A percentile compares a stretch with the other conserved stretches of the same genome.
These are phyloP conservation scores for Staphylotrichum tortipilum DNA, from an alignment of 495 filamentous ascomycete genomes.

Conservation along the genomic window DNA sequence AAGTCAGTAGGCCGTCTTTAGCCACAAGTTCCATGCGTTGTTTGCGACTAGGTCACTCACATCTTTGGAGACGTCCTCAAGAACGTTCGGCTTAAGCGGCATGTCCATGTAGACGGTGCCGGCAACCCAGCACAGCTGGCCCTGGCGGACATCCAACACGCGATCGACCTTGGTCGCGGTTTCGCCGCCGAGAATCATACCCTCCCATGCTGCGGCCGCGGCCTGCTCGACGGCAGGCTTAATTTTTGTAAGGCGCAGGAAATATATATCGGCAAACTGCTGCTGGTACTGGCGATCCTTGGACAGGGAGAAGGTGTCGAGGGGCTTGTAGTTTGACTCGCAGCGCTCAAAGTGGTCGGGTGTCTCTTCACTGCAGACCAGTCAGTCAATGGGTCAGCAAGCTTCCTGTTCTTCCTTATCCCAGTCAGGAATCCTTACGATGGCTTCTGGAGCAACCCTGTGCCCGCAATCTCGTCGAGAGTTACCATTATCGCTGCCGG, in stretches of 20 bases:
- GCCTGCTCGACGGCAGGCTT: constrained; percentile 73
- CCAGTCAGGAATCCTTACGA: constrained; percentile 11
- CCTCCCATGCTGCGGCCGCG: constrained; percentile 68
- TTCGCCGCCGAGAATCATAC: constrained; percentile 71
- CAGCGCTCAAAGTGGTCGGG: constrained; percentile 33
- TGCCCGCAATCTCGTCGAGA: constrained; percentile 22
- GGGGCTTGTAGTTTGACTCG: constrained; percentile 62
- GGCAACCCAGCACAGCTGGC: constrained; percentile 88
- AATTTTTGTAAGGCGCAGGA: constrained; percentile 77
- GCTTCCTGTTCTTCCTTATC: not conserved
- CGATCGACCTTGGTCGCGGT: constrained; percentile 64
- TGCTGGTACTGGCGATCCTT: constrained; percentile 76
- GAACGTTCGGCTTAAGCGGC: constrained; percentile 91
- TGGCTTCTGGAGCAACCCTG: constrained; percentile 24
- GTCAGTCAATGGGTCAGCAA: not conserved
- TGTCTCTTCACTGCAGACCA: constrained; percentile 30
- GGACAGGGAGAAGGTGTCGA: constrained; percentile 62
- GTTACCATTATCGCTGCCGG: constrained; percentile 18
- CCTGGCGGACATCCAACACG: constrained; percentile 91
- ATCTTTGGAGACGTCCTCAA: constrained; percentile 91
- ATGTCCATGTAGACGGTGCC: constrained; percentile 97
- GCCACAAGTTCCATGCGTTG: too few species aligned
- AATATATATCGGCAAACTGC: constrained; percentile 97
- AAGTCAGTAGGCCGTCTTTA: not conserved
- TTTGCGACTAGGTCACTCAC: constrained; percentile 37